These are phyloP conservation scores for Circinella umbellata DNA, from an alignment of 371 early-diverging fungal species.

Conservation along the genomic window DNA sequence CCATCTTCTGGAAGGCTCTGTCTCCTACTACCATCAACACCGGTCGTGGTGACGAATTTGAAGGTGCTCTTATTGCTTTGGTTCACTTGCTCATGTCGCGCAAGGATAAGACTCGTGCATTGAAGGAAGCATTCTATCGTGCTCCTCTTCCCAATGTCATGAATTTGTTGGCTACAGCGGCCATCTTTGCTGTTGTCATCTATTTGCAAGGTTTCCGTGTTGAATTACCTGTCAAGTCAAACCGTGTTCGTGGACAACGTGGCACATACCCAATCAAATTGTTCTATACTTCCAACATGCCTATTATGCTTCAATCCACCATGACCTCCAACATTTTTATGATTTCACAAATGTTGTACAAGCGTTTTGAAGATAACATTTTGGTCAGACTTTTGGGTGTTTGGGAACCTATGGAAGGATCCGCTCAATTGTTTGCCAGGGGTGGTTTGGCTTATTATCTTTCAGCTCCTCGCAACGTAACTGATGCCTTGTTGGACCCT, in stretches of 20 bases:
- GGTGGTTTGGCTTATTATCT: constrained; percentile 98
- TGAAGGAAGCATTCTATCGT: constrained; percentile 99
- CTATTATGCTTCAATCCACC: constrained; percentile 99
- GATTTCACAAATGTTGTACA: constrained; percentile 96
- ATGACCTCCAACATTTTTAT: constrained; percentile 95
- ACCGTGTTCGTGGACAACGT: constrained; percentile 95
- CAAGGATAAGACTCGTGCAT: constrained; percentile 96
- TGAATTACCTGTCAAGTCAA: constrained; percentile 98
- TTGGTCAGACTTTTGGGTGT: constrained; percentile 95
- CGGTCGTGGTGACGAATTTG: constrained; percentile 98
- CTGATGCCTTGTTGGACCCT: constrained; percentile 88
- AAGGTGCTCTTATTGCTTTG: constrained; percentile 97
- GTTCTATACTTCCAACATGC: constrained; percentile 99
- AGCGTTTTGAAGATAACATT: constrained; percentile 94
- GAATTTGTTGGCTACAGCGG: constrained; percentile 90
- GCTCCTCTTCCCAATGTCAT: constrained; percentile 96
- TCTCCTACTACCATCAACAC: constrained; percentile 97
- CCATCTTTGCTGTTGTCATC: constrained; percentile 96
- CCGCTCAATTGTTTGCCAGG: constrained; percentile 89
- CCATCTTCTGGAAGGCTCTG: constrained; percentile 99
- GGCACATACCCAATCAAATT: constrained; percentile 99
- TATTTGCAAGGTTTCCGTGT: constrained; percentile 99
- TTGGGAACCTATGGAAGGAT: constrained; percentile 94
- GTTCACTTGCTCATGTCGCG: constrained; percentile 97
- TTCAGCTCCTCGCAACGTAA: constrained; percentile 92